These are phyloP conservation scores for Begonia fuchsioides DNA, from an alignment of 306 rosid species.

Conservation along the genomic window DNA sequence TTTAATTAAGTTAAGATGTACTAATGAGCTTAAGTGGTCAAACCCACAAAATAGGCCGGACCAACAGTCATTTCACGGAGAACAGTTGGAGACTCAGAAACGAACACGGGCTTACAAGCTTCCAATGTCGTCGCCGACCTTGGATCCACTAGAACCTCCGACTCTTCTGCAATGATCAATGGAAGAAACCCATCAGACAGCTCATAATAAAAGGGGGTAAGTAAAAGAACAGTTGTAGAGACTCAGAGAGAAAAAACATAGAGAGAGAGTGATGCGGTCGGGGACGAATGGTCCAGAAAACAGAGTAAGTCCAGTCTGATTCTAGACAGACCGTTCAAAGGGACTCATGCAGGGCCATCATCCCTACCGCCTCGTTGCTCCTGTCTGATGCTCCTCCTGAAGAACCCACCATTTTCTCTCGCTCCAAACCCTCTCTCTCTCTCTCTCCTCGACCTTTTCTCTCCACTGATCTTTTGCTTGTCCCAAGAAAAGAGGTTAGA, in stretches of 20 bases:
- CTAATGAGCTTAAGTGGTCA: too few relatives aligned
- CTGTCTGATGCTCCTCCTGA: slow-evolving; percentile 92
- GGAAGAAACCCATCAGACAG: slow-evolving; percentile 21
- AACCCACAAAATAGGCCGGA: too few relatives aligned
- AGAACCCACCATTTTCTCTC: slow-evolving; percentile 85
- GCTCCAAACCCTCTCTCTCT: slow-evolving; percentile 6
- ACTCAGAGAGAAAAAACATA: slow-evolving; percentile 13
- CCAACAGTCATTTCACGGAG: too few relatives aligned
- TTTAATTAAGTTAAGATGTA: too few relatives aligned
- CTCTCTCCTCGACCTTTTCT: slow-evolving; percentile 7
- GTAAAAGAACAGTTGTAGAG: slow-evolving; percentile 1
- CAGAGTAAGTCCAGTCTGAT: slow-evolving; percentile 99
- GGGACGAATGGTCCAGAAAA: slow-evolving; percentile 99
- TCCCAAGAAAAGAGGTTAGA: slow-evolving; percentile 19
- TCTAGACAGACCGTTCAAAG: slow-evolving; percentile 64
- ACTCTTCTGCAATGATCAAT: slow-evolving; percentile 50
- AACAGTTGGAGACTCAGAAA: background rate
- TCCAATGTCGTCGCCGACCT: slow-evolving; percentile 96
- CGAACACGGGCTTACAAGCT: slow-evolving; percentile 49
- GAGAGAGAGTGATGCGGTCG: slow-evolving; percentile 62
- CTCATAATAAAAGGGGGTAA: slow-evolving; percentile 10
- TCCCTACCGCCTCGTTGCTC: slow-evolving; percentile 99
- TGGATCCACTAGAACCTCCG: slow-evolving; percentile 98
- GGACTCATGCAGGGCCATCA: slow-evolving; percentile 99
- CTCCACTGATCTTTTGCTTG: slow-evolving; percentile 14